phyloP scores from a whole-genome alignment of 2,329 filamentous ascomycete species.

The Paecilomyces niveus region DNA sequence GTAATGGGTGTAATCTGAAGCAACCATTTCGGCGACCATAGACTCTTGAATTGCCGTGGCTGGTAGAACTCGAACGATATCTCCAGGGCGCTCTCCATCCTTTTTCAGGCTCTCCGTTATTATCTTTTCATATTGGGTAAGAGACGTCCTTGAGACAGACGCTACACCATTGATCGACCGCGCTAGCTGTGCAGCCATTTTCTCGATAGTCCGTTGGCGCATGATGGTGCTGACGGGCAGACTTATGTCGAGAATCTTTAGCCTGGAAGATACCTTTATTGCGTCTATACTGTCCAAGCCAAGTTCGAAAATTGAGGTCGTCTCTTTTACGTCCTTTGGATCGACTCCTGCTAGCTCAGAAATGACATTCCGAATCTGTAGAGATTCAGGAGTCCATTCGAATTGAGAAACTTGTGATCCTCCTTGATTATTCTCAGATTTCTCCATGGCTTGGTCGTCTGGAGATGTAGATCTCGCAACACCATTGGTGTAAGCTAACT shows the following conservation, averaged over 20 bases:
- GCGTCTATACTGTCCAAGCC: conserved; percentile 89
- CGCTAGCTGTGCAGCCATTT: conserved; percentile 41
- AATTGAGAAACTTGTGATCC: conserved; percentile 31
- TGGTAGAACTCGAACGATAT: conserved; percentile 58
- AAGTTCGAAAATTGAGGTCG: conserved; percentile 67
- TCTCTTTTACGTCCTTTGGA: conserved; percentile 45
- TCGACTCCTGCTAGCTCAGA: conserved; percentile 53
- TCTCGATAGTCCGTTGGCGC: conserved; percentile 59
- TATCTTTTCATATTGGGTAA: conserved; percentile 13
- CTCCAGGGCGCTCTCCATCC: conserved; percentile 27
- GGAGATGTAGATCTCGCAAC: not conserved
- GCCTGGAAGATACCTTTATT: conserved; percentile 70
- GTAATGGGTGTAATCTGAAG: conserved; percentile 67
- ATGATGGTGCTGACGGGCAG: conserved; percentile 73
- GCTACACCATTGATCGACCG: conserved; percentile 17
- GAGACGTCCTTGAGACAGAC: conserved; percentile 8
- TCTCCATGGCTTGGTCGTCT: not conserved
- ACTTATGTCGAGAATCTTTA: conserved; percentile 54
- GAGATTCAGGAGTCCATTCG: conserved; percentile 52
- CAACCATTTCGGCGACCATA: conserved; percentile 75
- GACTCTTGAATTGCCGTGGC: conserved; percentile 79
- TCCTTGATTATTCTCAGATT: not conserved
- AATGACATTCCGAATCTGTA: conserved; percentile 54
- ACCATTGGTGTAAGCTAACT: conserved; percentile 9
- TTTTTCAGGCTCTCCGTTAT: conserved; percentile 35